Evolutionary conservation across 345 rosid species (phyloP).

Genomic region (Erucastrum elatum): DNA sequence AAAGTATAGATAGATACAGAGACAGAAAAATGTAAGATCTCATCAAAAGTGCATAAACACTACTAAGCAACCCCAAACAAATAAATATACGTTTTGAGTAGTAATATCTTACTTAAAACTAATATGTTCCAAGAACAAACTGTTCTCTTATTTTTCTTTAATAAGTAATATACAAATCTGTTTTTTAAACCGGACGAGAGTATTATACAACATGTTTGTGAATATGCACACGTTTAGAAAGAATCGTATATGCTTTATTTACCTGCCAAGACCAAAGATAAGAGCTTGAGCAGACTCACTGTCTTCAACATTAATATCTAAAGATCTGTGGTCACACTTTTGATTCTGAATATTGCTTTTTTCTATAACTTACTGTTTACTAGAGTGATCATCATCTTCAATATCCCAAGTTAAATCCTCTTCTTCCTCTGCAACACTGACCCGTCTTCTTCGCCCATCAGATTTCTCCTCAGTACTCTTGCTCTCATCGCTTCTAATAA

Average conservation of each 20-base stretch:
- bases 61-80: background rate
- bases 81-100: background rate
- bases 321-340: background rate
- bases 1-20: background rate
- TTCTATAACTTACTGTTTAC: slow-evolving; percentile 29
- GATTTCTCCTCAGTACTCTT: slow-evolving; percentile 38
- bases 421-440: slow-evolving; percentile 57
- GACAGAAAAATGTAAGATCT: slow-evolving; percentile 5
- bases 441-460: slow-evolving; percentile 54
- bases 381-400: slow-evolving; percentile 44
- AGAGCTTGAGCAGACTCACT: background rate
- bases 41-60: too few relatives aligned
- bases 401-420: slow-evolving; percentile 85
- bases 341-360: background rate
- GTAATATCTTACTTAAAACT: background rate
- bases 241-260: slow-evolving; percentile 1
- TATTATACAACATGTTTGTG: slow-evolving; percentile 1
- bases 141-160: background rate
- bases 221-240: background rate
- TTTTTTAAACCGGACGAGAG: background rate
- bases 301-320: background rate
- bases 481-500: slow-evolving; percentile 50
- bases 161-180: background rate
- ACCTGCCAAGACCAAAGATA: background rate
- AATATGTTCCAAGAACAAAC: background rate